Percentiles rank a stretch among this genome's conserved stretches.
phyloP scores from a whole-genome alignment of 345 rosid genomes.

The Arabis alpina region DNA sequence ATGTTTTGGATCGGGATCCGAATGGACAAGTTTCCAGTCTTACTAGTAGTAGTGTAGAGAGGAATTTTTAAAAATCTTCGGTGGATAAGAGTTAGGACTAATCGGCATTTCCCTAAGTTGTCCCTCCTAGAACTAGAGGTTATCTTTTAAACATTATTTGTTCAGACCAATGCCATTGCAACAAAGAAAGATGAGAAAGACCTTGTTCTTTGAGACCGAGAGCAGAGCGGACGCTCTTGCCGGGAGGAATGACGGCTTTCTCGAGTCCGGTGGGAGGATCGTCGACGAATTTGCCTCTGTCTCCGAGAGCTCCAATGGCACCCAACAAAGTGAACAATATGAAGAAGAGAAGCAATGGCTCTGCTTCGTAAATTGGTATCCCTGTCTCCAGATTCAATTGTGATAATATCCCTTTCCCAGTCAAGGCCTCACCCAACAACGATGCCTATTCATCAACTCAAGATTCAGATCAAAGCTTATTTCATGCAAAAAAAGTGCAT shows the following conservation, averaged over 20 bases:
- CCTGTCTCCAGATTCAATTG: constrained; percentile 92
- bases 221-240: constrained; percentile 65
- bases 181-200: constrained; percentile 27
- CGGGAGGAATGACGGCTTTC: constrained; percentile 84
- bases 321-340: constrained; percentile 91
- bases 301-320: constrained; percentile 96
- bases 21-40: no score
- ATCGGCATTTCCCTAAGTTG: not conserved
- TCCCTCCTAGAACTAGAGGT: not conserved
- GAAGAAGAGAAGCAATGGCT: constrained; percentile 95
- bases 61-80: no score
- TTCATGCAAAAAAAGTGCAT: not conserved
- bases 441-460: constrained; percentile 64
- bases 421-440: constrained; percentile 80
- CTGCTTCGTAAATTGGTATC: constrained; percentile 94
- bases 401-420: constrained; percentile 91
- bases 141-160: not conserved
- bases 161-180: constrained; percentile 17
- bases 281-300: constrained; percentile 86
- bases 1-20: no score
- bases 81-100: not conserved
- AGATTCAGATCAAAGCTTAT: constrained; percentile 17
- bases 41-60: no score
- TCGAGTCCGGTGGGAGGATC: constrained; percentile 75
- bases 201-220: constrained; percentile 97